Evolutionary conservation across 1,139 yeast species (phyloP), one percentile per base, ranked within the genome.

Genomic region (Candida buenavistaensis): DNA sequence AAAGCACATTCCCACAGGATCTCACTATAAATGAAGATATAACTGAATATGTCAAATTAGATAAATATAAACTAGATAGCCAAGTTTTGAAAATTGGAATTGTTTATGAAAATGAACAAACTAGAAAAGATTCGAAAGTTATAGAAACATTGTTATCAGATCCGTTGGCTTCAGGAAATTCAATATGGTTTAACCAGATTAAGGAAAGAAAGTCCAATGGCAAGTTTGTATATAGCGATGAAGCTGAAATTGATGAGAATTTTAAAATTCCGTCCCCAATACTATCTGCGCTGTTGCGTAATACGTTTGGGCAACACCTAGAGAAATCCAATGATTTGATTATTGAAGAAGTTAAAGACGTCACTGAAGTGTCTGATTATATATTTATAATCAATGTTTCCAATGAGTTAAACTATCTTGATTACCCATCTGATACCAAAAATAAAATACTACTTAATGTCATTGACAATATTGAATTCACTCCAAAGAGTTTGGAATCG

Each of bases 111-210:
- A 52, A 57, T 38, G 52, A 51, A 6, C 33, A 32, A 3, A 39
- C 49, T 5, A 48, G 50, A 22, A 26, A 32, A 6, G 39, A 41
- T 1, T 59, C 71, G 14, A 62, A 50, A 42, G 30, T 70, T 4
- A 33, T 70, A 3, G 74, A 68, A 35, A 43, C 59, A 0, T 41
- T 70, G 3, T 47, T 71, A 23, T 67, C 75, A 1, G 76, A 71
- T 40, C 75, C 76, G 2, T 54, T 71, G 38, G 58, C 75, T 6
- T 52, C 52, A 5, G 51, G 51, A 9, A 65, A 60, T 37, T 40
- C 51, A 17, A 20, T 23, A 6, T 68, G 75, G 75, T 64, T 60
- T 23, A 35, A 51, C 6, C 35, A 45, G 15, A 41, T 71, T 4
- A 45, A 35, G 4, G 33, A 40, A 2, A 51, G 75, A 33, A 31